phyloP scores from a whole-genome alignment of 768 basidiomycete genomes.

The Boletus pseudopeckii region DNA sequence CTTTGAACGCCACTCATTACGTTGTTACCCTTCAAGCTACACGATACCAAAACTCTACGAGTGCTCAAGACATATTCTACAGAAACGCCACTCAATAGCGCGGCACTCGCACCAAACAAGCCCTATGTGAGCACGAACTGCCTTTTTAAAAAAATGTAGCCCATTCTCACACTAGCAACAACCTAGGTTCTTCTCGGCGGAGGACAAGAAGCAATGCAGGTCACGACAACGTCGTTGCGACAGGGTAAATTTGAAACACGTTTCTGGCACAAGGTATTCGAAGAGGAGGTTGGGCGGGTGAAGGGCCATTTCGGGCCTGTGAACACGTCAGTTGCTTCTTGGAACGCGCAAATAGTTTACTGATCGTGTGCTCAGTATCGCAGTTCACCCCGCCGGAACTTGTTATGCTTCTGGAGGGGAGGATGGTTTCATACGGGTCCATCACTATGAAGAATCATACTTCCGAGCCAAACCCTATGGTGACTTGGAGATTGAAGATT shows the following conservation, averaged over 20 bases:
- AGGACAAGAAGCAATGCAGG: conserved; percentile 96
- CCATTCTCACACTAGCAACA: neutral
- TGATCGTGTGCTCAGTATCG: conserved; percentile 56
- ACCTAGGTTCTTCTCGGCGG: conserved; percentile 84
- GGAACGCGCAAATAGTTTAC: neutral
- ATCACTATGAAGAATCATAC: conserved; percentile 93
- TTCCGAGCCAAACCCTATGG: conserved; percentile 91
- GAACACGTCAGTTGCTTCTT: conserved; percentile 71
- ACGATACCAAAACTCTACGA: conserved; percentile 83
- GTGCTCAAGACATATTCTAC: conserved; percentile 93
- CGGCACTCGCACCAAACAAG: conserved; percentile 75
- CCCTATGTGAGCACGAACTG: conserved; percentile 64
- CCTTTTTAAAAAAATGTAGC: neutral
- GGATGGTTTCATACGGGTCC: conserved; percentile 90
- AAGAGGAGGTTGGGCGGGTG: conserved; percentile 95
- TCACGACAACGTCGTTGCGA: conserved; percentile 89
- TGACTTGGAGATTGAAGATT: conserved; percentile 73
- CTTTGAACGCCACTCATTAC: neutral
- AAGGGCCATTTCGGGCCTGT: conserved; percentile 97
- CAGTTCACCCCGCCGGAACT: conserved; percentile 85
- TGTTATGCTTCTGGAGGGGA: conserved; percentile 94
- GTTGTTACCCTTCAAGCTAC: conserved; percentile 48
- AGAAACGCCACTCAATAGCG: conserved; percentile 94
- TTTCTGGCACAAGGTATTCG: conserved; percentile 97
- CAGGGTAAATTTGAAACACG: conserved; percentile 98